Evolutionary conservation across 1,284 basidiomycete species (phyloP).

Genomic region (Wallemia ichthyophaga): DNA sequence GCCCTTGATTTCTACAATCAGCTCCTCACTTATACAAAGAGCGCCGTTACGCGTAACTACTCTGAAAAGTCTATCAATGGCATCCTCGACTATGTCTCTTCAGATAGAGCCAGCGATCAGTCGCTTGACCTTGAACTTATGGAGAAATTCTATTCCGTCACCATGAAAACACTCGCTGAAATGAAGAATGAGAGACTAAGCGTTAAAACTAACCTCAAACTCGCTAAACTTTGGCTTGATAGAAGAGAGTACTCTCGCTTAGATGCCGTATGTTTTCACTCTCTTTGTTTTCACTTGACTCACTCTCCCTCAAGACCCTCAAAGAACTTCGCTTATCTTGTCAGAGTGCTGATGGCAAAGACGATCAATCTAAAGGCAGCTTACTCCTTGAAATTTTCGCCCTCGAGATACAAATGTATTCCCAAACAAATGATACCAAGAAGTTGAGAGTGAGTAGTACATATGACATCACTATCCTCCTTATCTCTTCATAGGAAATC

Average conservation of each 20-base stretch:
- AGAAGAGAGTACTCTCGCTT: conserved; percentile 66
- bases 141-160: conserved; percentile 82
- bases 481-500: conserved; percentile 34
- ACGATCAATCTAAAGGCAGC: conserved; percentile 64
- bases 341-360: conserved; percentile 33
- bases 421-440: conserved; percentile 75
- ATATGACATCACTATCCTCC: conserved; percentile 1
- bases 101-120: conserved; percentile 9
- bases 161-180: conserved; percentile 61
- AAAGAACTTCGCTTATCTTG: conserved; percentile 26
- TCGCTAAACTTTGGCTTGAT: conserved; percentile 91
- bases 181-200: conserved; percentile 87
- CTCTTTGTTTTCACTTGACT: conserved; percentile 3
- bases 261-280: conserved; percentile 29
- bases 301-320: conserved; percentile 37
- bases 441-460: conserved; percentile 46
- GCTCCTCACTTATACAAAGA: conserved; percentile 70
- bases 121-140: conserved; percentile 44
- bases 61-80: conserved; percentile 97
- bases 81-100: conserved; percentile 69
- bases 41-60: conserved; percentile 63
- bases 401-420: conserved; percentile 98
- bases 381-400: conserved; percentile 93
- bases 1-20: conserved; percentile 61
- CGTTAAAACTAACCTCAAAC: conserved; percentile 82